Base-by-base conservation (phyloP, 495 filamentous ascomycete species). In the Ascobolus immersus region DNA sequence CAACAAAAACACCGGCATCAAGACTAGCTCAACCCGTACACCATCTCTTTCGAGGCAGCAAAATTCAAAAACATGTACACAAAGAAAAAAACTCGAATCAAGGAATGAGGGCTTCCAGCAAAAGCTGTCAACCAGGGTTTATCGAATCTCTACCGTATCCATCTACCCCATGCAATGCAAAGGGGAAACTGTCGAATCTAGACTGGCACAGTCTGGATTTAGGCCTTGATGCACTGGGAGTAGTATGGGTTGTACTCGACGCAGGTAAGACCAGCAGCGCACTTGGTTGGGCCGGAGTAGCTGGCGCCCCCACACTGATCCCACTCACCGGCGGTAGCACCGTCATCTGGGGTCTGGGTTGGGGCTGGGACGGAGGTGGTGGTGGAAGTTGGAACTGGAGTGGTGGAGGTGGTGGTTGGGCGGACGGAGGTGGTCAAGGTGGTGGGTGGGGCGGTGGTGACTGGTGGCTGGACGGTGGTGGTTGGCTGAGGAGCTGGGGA, bases 241-340 rank as follows among this genome's bases (percentile, higher is more conserved):
- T 25, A 25, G 22, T 25, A 25, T 25, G 22, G 22, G 26, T 56
- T 54, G 2, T 15, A 19, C 17, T 41, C 39, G 18, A 33, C 42
- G 43, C 52, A 54, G 4, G 38, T 49, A 11, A 38, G 52, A 20
- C 47, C 43, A 14, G 41, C 42, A 5, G 35, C 22, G 22, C 22
- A 25, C 7, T 7, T 25, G 22, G 7, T n/a, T 30, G 50, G 50
- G 22, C 22, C 22, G 22, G 22, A 7, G 7, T n/a, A 25, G 22
- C 22, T n/a, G 22, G n/a, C n/a, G n/a, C 22, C 22, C 7, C 22
- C 22, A n/a, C 22, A 25, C 22, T 25, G 22, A n/a, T n/a, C 22
- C 22, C 22, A 25, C 22, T 25, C n/a, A n/a, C 7, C 7, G 22
- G n/a, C n/a, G 22, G 22, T 25, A n/a, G 7, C 22, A 7, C 7